Conservation (phyloP, 208 protist genomes). For the Trypanosoma brucei region DNA sequence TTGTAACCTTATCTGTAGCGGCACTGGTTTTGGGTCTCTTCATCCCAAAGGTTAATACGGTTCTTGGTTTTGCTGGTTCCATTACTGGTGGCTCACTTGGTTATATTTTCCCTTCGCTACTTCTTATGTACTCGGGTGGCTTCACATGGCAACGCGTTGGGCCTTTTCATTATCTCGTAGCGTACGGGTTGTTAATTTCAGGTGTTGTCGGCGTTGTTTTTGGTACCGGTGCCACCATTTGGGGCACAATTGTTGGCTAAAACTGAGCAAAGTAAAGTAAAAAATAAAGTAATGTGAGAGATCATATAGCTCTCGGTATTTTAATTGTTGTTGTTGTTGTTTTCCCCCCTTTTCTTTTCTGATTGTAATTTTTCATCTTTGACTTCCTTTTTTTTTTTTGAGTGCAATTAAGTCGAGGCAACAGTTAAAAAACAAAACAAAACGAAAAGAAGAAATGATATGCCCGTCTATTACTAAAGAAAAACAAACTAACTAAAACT, state of each 20-base stretch:
- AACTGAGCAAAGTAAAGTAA: no score
- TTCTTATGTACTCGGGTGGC: conserved; percentile 66
- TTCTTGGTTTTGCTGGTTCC: conserved; percentile 69
- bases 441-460: no score
- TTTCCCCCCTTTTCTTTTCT: no score
- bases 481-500: no score
- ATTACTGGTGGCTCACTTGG: conserved; percentile 67
- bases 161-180: conserved; percentile 43
- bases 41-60: conserved; percentile 71
- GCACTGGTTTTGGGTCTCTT: conserved; percentile 68
- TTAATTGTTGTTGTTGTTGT: no score
- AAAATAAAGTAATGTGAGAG: neutral
- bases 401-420: no score
- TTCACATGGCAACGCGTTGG: conserved; percentile 52
- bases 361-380: no score
- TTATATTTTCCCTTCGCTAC: conserved; percentile 77
- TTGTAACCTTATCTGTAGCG: conserved; percentile 35
- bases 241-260: conserved; percentile 12
- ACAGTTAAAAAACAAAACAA: no score
- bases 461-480: no score
- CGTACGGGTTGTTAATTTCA: conserved; percentile 38
- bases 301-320: no score
- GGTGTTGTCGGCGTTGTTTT: conserved; percentile 65
- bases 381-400: no score
- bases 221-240: conserved; percentile 62